phyloP scores from a whole-genome alignment of 2,329 filamentous ascomycete species.

The Drechslerella stenobrocha region DNA sequence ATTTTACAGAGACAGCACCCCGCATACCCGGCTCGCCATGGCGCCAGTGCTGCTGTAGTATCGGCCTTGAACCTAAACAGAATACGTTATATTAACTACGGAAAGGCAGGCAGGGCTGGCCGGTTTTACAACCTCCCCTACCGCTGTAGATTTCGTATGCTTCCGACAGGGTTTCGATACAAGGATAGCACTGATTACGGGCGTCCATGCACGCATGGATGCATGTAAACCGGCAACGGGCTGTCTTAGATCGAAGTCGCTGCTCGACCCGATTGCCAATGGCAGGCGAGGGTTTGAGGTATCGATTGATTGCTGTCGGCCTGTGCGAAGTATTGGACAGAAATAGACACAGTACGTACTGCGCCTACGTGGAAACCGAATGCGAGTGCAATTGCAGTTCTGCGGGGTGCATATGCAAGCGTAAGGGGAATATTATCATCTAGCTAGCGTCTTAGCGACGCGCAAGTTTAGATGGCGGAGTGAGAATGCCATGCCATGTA shows the following conservation, averaged over 20 bases:
- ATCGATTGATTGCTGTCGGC: not conserved
- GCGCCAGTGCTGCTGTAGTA: conserved; percentile 1
- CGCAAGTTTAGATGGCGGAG: no score
- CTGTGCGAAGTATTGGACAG: conserved; percentile 20
- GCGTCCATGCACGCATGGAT: conserved; percentile 16
- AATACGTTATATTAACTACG: no score
- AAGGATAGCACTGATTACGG: not conserved
- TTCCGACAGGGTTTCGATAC: conserved; percentile 14
- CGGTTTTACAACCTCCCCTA: not conserved
- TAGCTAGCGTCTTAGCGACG: no score
- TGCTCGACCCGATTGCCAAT: not conserved
- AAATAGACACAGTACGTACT: conserved; percentile 21
- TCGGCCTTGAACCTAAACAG: no score
- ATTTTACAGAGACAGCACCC: conserved; percentile 35
- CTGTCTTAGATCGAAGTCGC: conserved; percentile 32
- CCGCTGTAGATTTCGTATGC: not conserved
- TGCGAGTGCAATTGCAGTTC: conserved; percentile 13
- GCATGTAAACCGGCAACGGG: conserved; percentile 34
- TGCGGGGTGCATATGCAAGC: conserved; percentile 31
- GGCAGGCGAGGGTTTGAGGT: not conserved
- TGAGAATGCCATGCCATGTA: no score
- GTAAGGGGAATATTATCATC: conserved; percentile 23
- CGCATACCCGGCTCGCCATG: conserved; percentile 15
- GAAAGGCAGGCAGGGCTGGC: no score
- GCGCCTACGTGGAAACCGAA: not conserved